Conservation (phyloP, 768 basidiomycete species). For the Mycena metata region DNA sequence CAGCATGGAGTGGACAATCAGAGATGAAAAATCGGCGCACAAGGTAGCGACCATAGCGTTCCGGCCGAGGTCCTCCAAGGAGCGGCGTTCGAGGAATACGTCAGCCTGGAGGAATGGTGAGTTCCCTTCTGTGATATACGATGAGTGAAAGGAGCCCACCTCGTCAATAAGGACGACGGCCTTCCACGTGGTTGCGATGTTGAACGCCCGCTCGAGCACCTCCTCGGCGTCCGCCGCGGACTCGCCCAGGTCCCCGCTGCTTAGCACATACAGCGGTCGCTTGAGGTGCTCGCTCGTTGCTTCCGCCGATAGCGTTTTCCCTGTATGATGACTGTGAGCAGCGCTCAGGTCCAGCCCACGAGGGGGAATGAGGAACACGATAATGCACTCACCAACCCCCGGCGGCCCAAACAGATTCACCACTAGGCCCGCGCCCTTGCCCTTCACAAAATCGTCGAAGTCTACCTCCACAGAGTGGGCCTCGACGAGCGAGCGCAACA, state of each 20-base stretch:
- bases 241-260: slow-evolving; percentile 67
- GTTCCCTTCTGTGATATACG: not conserved
- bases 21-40: slow-evolving; percentile 45
- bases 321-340: too few relatives aligned
- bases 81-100: slow-evolving; percentile 79
- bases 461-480: slow-evolving; percentile 66
- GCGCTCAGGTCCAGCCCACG: too few relatives aligned
- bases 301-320: slow-evolving; percentile 71
- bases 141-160: slow-evolving; percentile 37
- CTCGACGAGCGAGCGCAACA: slow-evolving; percentile 68
- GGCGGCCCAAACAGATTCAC: slow-evolving; percentile 71
- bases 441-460: slow-evolving; percentile 73
- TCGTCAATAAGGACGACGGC: slow-evolving; percentile 70
- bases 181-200: slow-evolving; percentile 71
- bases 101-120: slow-evolving; percentile 58
- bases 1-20: slow-evolving; percentile 41
- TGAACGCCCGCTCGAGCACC: slow-evolving; percentile 59
- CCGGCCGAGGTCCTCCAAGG: slow-evolving; percentile 70
- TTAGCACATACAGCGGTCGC: slow-evolving; percentile 66
- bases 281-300: slow-evolving; percentile 68
- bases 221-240: slow-evolving; percentile 57
- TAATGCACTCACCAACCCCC: slow-evolving; percentile 67
- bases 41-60: slow-evolving; percentile 83
- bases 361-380: slow-evolving; percentile 16
- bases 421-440: slow-evolving; percentile 74